Evolutionary conservation across 2,329 filamentous ascomycete species (phyloP).

Genomic region (Cryphonectria radicalis): DNA sequence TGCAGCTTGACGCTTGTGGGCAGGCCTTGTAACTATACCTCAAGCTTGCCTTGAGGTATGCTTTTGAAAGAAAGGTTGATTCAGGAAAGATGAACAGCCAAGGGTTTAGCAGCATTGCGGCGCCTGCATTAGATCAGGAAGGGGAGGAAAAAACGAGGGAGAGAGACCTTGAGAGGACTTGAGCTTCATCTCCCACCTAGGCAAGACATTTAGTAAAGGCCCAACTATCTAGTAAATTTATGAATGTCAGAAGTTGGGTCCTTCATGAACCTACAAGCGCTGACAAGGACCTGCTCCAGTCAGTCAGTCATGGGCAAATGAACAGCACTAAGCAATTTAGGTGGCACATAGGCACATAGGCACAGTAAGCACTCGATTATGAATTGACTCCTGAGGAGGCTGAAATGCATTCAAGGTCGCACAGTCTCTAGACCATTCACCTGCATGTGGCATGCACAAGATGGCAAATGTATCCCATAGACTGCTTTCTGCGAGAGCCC

Average conservation of each 20-base stretch:
- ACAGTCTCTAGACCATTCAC: slow-evolving; percentile 2
- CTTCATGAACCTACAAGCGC: background rate
- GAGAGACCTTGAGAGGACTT: background rate
- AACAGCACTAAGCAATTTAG: background rate
- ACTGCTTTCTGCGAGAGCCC: background rate
- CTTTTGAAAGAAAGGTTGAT: background rate
- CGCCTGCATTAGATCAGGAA: background rate
- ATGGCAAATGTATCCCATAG: slow-evolving; percentile 4
- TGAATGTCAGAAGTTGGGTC: background rate
- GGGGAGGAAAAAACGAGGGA: too few relatives aligned
- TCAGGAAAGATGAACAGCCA: background rate
- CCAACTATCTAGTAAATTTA: background rate
- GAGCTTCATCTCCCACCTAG: background rate
- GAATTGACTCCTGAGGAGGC: slow-evolving; percentile 15
- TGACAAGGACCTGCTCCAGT: background rate
- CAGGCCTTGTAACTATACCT: too few relatives aligned
- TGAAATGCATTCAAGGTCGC: slow-evolving; percentile 21
- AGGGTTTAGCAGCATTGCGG: background rate
- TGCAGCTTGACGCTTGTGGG: too few relatives aligned
- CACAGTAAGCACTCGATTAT: background rate
- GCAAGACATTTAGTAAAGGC: background rate
- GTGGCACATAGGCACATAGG: background rate
- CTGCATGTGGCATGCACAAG: slow-evolving; percentile 16
- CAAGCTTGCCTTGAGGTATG: too few relatives aligned
- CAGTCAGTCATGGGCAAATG: background rate